Evolutionary conservation across 2,329 filamentous ascomycete species (phyloP), one percentile per base, ranked within the genome.

Genomic region (Hypoxylon sp.): DNA sequence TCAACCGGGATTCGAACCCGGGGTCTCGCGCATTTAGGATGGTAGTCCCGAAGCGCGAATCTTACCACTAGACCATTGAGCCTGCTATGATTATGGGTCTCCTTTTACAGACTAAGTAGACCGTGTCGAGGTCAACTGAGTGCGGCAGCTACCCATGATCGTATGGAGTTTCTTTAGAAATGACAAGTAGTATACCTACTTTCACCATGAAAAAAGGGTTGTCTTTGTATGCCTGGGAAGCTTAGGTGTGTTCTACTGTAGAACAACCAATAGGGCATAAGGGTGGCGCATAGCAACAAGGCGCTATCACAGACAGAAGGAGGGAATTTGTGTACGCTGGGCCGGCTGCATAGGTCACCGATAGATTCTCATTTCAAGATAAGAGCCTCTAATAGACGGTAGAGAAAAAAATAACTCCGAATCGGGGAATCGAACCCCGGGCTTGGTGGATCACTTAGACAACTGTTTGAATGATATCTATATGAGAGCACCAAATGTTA

Each of bases 401-500:
- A 61, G n/a, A n/a, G n/a, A n/a, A n/a, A n/a, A 68, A 56, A 19
- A 6, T 7, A 56, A 60, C 66, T 71, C 70, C 70, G 70, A 71
- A 67, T 65, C 71, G 70, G 70, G 71, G 71, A 73, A 72, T 73
- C 71, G 70, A 73, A 73, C 71, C 71, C 70, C 70, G 71, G 65
- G 71, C 71, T 70, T 68, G 64, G 68, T 69, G 70, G 70, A 44
- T 58, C 52, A 43, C 22, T 15, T 26, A 24, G 22, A 46, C 6
- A 26, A 1, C 46, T 3, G 2, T 44, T 22, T 26, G 24, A 7
- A 26, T 26, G 24, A 20, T 43, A 43, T 47, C 30, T 22, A 10
- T 11, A 57, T 74, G 74, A 76, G 73, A 75, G 73, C 73, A 71
- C 71, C 69, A 73, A 74, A 74, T 75, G 73, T 75, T 75, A 69